A percentile compares a stretch with the other conserved stretches of the same genome.
Conservation (phyloP, 805 yeast genomes). For the Candida xiaguanensis region DNA sequence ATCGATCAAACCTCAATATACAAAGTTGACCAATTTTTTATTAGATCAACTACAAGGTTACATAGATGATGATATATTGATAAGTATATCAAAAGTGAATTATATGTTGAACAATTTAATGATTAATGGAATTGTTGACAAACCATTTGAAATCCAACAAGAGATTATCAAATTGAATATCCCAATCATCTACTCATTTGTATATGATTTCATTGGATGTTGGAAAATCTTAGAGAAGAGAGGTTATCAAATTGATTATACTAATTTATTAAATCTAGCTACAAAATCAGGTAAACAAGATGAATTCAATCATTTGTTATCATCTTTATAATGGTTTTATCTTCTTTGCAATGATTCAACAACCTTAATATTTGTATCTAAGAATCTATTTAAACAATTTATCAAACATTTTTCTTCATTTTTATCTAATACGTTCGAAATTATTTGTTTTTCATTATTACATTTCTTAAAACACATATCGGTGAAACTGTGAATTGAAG, state of each 20-base stretch:
- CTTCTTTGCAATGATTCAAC: constrained; percentile 51
- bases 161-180: constrained; percentile 1
- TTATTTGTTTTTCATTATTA: constrained; percentile 44
- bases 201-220: constrained; percentile 32
- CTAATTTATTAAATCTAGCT: constrained; percentile 1
- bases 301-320: not conserved
- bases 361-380: constrained; percentile 83
- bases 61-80: constrained; percentile 2
- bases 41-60: constrained; percentile 15
- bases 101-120: constrained; percentile 28
- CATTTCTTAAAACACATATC: constrained; percentile 90
- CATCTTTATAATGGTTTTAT: no score
- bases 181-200: constrained; percentile 20
- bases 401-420: constrained; percentile 70
- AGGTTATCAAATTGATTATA: not conserved
- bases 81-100: constrained; percentile 21
- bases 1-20: constrained; percentile 16
- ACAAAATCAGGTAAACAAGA: not conserved
- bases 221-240: constrained; percentile 25
- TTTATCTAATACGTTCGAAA: constrained; percentile 46
- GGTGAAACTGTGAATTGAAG: constrained; percentile 83
- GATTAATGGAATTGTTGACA: constrained; percentile 12
- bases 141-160: constrained; percentile 3
- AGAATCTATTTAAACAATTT: constrained; percentile 80
- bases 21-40: constrained; percentile 13